phyloP scores from a whole-genome alignment of 2,329 filamentous ascomycete species.

The Sordariomycetes sp. region DNA sequence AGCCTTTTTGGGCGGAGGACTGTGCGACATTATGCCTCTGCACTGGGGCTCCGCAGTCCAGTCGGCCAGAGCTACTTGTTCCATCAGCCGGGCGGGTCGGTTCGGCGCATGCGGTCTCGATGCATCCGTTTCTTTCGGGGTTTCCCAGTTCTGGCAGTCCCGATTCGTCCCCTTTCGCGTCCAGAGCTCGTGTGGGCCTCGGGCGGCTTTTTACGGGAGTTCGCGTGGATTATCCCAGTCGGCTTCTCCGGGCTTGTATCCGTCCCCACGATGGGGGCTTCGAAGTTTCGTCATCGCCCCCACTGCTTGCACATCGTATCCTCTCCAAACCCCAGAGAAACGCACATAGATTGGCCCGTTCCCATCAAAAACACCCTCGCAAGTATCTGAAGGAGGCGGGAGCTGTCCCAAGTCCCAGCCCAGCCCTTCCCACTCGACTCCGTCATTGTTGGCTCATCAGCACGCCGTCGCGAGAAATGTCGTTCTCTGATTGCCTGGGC shows the following conservation, averaged over 20 bases:
- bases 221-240: too few species aligned
- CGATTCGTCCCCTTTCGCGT: too few species aligned
- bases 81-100: background rate
- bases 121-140: background rate
- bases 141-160: background rate
- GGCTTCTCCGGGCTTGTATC: too few species aligned
- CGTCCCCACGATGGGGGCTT: too few species aligned
- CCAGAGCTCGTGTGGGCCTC: too few species aligned
- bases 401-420: background rate
- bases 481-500: background rate
- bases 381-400: too few species aligned
- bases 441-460: background rate
- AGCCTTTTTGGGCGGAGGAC: background rate
- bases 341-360: too few species aligned
- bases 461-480: background rate
- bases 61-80: background rate
- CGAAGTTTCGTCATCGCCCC: too few species aligned
- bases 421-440: background rate
- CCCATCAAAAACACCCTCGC: too few species aligned
- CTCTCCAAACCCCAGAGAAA: too few species aligned
- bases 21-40: background rate
- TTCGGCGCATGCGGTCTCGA: background rate
- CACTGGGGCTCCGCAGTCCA: background rate
- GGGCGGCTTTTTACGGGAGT: too few species aligned
- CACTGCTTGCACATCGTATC: too few species aligned